Evolutionary conservation across 768 basidiomycete species (phyloP).

Genomic region (Lactarius trivialis): DNA sequence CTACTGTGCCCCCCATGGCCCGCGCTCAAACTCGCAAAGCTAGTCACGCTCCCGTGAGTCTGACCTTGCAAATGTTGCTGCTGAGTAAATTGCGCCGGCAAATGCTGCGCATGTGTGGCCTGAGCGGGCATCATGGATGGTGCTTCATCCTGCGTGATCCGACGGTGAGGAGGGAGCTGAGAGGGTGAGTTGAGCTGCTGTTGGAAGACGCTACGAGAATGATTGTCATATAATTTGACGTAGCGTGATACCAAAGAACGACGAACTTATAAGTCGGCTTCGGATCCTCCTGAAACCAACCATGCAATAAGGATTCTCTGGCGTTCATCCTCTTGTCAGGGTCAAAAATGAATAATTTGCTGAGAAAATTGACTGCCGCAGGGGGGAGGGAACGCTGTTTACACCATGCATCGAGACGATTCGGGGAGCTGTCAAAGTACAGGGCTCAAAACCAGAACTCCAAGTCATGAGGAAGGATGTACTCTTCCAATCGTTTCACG

Average conservation of each 20-base stretch:
- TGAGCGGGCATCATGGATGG: conserved; percentile 76
- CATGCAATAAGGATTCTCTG: conserved; percentile 70
- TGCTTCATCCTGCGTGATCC: conserved; percentile 90
- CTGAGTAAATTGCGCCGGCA: conserved; percentile 35
- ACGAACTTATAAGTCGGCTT: conserved; percentile 73
- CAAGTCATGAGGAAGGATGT: conserved; percentile 26
- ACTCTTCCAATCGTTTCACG: conserved; percentile 75
- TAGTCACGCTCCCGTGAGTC: conserved; percentile 45
- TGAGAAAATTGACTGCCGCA: conserved; percentile 77
- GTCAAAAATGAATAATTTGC: conserved; percentile 82
- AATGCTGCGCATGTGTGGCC: conserved; percentile 35
- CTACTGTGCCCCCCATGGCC: conserved; percentile 42
- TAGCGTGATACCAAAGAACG: neutral
- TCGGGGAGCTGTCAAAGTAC: conserved; percentile 40
- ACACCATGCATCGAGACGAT: conserved; percentile 71
- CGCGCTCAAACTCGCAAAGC: conserved; percentile 58
- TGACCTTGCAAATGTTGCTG: conserved; percentile 40
- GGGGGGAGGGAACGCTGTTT: conserved; percentile 50
- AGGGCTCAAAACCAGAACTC: neutral
- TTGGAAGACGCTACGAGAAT: conserved; percentile 59
- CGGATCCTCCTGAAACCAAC: conserved; percentile 92
- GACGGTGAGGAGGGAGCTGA: conserved; percentile 76
- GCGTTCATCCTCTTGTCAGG: conserved; percentile 84
- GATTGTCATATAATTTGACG: neutral
- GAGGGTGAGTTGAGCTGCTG: conserved; percentile 41